Conservation (phyloP, 345 rosid species). For the Corymbia maculata region DNA sequence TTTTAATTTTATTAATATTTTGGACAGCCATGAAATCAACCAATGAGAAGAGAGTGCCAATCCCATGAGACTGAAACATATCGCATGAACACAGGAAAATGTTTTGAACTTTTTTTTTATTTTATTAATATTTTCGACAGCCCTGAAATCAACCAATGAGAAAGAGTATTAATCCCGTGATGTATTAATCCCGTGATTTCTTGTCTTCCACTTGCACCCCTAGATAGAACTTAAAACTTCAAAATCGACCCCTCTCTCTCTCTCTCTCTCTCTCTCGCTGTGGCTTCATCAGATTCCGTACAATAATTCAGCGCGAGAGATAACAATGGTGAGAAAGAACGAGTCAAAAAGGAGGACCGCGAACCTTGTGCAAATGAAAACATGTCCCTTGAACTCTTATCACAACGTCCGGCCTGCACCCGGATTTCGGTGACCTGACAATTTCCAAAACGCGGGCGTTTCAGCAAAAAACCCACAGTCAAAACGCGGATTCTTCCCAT, state of each 20-base stretch:
- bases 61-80: neutral
- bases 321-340: neutral
- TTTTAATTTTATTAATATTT: neutral
- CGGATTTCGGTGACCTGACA: conserved; percentile 43
- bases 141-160: too few species aligned
- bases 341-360: neutral
- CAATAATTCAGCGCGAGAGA: neutral
- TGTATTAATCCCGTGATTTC: neutral
- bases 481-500: neutral
- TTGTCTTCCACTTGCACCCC: neutral
- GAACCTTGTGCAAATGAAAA: conserved; percentile 75
- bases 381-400: conserved; percentile 55
- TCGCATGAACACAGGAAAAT: too few species aligned
- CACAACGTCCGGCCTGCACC: conserved; percentile 38
- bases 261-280: neutral
- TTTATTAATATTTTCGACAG: too few species aligned
- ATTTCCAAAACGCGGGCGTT: neutral
- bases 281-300: neutral
- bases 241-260: neutral
- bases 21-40: neutral
- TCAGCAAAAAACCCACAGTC: neutral
- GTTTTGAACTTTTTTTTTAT: too few species aligned
- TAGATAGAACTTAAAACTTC: neutral
- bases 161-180: too few species aligned
- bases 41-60: neutral